Base-by-base conservation (phyloP, 192 early-diverging fungal species). In the Podila verticillata region DNA sequence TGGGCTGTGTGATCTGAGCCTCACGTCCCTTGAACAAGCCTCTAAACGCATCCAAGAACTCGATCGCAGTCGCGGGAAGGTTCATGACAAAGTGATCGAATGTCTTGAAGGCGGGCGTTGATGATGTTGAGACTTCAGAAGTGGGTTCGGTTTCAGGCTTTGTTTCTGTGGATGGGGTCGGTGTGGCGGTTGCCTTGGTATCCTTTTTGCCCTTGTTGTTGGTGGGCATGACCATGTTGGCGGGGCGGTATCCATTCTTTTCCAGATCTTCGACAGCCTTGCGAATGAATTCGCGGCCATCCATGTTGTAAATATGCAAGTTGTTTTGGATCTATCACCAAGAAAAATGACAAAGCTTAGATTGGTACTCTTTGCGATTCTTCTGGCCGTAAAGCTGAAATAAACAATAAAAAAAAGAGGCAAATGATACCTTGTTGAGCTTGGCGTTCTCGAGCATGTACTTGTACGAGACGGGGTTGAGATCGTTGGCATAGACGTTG, bases 31-130 rank as follows among this genome's bases (percentile, higher is more conserved):
- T 71, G 75, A 91, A 92, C 0, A 98, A 63, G 1, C 98, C 97
- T 13, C 87, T 86, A 87, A 99, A 99, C 15, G 95, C 92, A 72
- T 98, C 98, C 39, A 99, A 79, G 70, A 99, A 99, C 78, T 98
- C 97, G 48, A 99, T 90, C 5, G 97, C 97, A 9, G 95, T 96
- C 5, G 93, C 98, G 0, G 98, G 98, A 28, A 99, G 86, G 80
- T 99, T 99, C 97, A 99, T 99, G 0, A 99, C 93, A 73, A 96
- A 98, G 74, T 99, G 98, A 58, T 97, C 87, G 70, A 98, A 98
- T 12, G 90, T 92, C 49, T 78, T 83, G 80, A 87, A 88, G 48
- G 56, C 17, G 36, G 57, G 29, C n/a, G n/a, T n/a, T 26, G 65
- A 36, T 57, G 63, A 34, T 35, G 56, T 29, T 4, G 19, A 24